Conservation (phyloP, 495 filamentous ascomycete genomes). For the Halenospora varia region DNA sequence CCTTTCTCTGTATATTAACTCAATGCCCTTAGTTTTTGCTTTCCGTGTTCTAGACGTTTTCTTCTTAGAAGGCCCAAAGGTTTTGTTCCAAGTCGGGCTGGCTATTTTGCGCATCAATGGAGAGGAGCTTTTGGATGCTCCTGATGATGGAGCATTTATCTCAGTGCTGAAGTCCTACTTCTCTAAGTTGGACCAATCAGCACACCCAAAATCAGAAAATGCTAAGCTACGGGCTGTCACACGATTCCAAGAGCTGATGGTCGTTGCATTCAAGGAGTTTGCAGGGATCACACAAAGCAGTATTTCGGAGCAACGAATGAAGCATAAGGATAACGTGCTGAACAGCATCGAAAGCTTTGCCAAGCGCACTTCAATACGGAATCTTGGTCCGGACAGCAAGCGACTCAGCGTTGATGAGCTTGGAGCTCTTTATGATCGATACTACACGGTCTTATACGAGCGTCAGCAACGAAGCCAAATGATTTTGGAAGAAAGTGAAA, state of each 20-base stretch:
- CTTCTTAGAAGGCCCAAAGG: conserved; percentile 96
- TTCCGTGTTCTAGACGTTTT: conserved; percentile 96
- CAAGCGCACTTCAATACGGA: conserved; percentile 92
- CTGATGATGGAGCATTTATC: conserved; percentile 95
- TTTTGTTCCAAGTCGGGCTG: conserved; percentile 92
- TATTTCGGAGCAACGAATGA: conserved; percentile 81
- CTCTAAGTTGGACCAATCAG: conserved; percentile 86
- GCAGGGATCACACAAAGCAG: conserved; percentile 89
- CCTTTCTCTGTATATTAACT: conserved; percentile 96
- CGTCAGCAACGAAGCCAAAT: conserved; percentile 77
- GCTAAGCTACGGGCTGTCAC: conserved; percentile 90
- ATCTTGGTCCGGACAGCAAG: conserved; percentile 94
- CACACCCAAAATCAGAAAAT: conserved; percentile 92
- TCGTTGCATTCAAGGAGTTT: conserved; percentile 97
- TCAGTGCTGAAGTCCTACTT: conserved; percentile 95
- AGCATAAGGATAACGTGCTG: conserved; percentile 88
- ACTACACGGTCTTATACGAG: conserved; percentile 87
- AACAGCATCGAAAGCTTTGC: conserved; percentile 96
- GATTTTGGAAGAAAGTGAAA: conserved; percentile 69
- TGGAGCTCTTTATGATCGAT: conserved; percentile 85
- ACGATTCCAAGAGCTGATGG: conserved; percentile 95
- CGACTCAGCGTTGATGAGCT: conserved; percentile 80
- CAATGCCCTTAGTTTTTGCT: conserved; percentile 95
- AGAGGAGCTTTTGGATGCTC: conserved; percentile 92
- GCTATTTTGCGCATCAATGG: conserved; percentile 97